These are phyloP conservation scores for Wickerhamiella alocasiicola DNA, from an alignment of 805 yeast genomes.

Conservation along the genomic window DNA sequence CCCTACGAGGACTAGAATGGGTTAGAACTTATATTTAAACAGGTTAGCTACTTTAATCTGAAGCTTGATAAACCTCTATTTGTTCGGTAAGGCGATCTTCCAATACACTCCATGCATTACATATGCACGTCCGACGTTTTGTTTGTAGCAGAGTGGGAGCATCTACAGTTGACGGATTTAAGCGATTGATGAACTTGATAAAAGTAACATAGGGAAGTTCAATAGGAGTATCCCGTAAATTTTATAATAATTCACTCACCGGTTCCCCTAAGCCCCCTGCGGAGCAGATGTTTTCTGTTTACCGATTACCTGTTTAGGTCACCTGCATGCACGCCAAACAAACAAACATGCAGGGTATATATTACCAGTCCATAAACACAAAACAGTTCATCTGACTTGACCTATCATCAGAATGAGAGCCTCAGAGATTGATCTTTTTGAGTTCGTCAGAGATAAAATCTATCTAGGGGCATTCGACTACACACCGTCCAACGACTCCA, in stretches of 20 bases:
- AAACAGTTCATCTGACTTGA: not conserved
- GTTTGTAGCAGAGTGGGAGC: no score
- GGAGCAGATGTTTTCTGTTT: no score
- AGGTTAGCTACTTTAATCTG: no score
- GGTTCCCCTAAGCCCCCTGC: no score
- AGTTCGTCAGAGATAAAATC: constrained; percentile 34
- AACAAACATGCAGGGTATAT: constrained; percentile 10
- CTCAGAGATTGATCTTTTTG: constrained; percentile 20
- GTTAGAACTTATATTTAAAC: no score
- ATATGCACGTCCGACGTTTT: not conserved
- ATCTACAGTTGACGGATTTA: no score
- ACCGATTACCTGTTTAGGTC: constrained; percentile 1
- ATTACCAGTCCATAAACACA: not conserved
- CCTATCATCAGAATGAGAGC: not conserved
- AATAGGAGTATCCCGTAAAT: no score
- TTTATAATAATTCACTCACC: no score
- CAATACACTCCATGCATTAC: not conserved
- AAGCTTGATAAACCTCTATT: no score
- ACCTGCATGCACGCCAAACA: constrained; percentile 6
- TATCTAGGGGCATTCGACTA: constrained; percentile 83
- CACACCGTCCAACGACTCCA: constrained; percentile 63
- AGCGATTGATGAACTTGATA: no score
- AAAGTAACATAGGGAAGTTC: no score
- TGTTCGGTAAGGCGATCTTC: no score
- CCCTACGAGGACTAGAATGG: constrained; percentile 63